Evolutionary conservation across 129 eudicot genomes (phyloP).

Genomic region (Flaveria brownii): DNA sequence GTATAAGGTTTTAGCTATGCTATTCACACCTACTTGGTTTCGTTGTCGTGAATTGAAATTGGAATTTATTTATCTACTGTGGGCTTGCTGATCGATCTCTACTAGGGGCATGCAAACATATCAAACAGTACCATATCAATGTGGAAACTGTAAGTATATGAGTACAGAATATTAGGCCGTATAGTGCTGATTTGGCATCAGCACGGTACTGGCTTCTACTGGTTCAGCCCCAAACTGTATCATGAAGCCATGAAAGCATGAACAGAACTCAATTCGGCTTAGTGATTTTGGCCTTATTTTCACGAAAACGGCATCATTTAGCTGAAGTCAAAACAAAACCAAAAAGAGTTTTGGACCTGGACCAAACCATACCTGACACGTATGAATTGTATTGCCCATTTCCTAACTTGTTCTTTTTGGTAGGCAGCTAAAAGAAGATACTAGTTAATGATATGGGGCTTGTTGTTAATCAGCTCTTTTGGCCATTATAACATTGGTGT

Average conservation of each 20-base stretch:
- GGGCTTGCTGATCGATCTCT: neutral
- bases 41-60: neutral
- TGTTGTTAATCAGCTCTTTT: conserved; percentile 1
- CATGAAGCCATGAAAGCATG: neutral
- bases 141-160: neutral
- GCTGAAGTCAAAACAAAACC: neutral
- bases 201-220: neutral
- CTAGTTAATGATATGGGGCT: neutral
- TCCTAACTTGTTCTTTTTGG: neutral
- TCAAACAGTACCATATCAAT: neutral
- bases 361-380: neutral
- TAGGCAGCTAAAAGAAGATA: neutral
- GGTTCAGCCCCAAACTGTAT: neutral
- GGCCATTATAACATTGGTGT: neutral
- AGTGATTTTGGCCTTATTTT: neutral
- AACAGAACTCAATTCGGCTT: neutral
- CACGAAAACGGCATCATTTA: neutral
- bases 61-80: neutral
- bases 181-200: neutral
- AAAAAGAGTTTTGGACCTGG: neutral
- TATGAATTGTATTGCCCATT: neutral
- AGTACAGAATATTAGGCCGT: neutral
- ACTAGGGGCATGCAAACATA: neutral
- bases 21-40: neutral
- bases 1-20: conserved; percentile 1